Percentiles rank a stretch among this genome's conserved stretches.
phyloP scores from a whole-genome alignment of 331 rosid genomes.

The Cydonia oblonga region DNA sequence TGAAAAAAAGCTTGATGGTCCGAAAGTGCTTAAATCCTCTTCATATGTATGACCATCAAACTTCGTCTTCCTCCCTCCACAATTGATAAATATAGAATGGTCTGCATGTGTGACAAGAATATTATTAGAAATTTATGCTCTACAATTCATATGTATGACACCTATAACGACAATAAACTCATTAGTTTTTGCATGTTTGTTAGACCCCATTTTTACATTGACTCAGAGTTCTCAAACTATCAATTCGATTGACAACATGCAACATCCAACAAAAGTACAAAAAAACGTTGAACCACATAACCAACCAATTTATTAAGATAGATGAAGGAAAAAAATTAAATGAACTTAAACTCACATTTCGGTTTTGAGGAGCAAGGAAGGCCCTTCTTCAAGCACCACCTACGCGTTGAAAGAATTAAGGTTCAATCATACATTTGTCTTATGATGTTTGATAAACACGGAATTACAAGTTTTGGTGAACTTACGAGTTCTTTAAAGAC shows the following conservation, averaged over 20 bases:
- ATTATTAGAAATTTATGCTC: no score
- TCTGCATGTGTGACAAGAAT: slow-evolving; percentile 24
- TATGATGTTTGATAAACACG: background rate
- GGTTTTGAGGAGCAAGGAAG: slow-evolving; percentile 50
- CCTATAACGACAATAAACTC: background rate
- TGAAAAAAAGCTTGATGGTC: slow-evolving; percentile 30
- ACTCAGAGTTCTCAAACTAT: background rate
- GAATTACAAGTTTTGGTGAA: background rate
- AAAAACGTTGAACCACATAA: no score
- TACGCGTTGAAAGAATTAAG: slow-evolving; percentile 14
- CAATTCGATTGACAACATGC: background rate
- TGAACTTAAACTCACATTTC: slow-evolving; percentile 28
- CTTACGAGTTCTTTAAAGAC: slow-evolving; percentile 32
- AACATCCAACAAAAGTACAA: no score
- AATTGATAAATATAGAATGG: slow-evolving; percentile 54
- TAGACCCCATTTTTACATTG: background rate
- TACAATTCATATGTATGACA: background rate
- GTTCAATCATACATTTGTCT: background rate
- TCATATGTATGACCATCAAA: slow-evolving; percentile 32
- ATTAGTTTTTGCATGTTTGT: no score
- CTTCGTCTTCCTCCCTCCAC: slow-evolving; percentile 37
- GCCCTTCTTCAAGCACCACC: slow-evolving; percentile 62
- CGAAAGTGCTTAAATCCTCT: slow-evolving; percentile 18
- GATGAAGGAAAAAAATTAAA: no score
- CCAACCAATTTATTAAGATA: no score